Percentiles rank a stretch among this genome's conserved stretches.
Evolutionary conservation across 805 yeast species (phyloP).

Genomic region (Debaryomyces tyrocola): DNA sequence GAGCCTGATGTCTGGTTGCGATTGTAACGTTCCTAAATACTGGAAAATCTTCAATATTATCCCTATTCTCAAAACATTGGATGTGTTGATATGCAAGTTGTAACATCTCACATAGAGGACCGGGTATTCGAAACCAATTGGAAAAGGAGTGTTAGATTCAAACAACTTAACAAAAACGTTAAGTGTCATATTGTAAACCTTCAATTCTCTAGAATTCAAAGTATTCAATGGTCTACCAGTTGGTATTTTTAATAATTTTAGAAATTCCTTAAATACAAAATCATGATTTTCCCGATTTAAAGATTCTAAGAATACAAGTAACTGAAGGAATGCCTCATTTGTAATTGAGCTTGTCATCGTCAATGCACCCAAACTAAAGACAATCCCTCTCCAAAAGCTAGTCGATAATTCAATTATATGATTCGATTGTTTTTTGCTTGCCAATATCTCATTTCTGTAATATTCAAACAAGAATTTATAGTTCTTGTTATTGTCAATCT

Average conservation of each 20-base stretch:
- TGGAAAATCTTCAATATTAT: slow-evolving; percentile 46
- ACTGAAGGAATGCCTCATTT: slow-evolving; percentile 37
- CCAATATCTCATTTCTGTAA: slow-evolving; percentile 14
- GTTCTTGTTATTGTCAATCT: slow-evolving; percentile 9
- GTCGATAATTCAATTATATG: slow-evolving; percentile 12
- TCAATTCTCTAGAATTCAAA: slow-evolving; percentile 16
- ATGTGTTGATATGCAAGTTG: slow-evolving; percentile 56
- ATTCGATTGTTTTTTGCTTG: background rate
- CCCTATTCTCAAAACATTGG: slow-evolving; percentile 35
- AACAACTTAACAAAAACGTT: slow-evolving; percentile 37
- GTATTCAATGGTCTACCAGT: slow-evolving; percentile 7
- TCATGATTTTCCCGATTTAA: slow-evolving; percentile 15
- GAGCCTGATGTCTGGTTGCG: slow-evolving; percentile 8
- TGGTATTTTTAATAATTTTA: slow-evolving; percentile 18
- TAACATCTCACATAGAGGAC: slow-evolving; percentile 48
- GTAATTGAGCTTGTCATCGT: slow-evolving; percentile 50
- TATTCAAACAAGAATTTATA: slow-evolving; percentile 22
- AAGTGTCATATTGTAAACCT: slow-evolving; percentile 22
- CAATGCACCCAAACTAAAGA: slow-evolving; percentile 55
- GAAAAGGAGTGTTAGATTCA: slow-evolving; percentile 37
- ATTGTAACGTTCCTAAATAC: slow-evolving; percentile 20
- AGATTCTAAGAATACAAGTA: slow-evolving; percentile 31
- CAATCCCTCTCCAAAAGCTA: slow-evolving; percentile 57
- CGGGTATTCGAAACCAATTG: slow-evolving; percentile 24
- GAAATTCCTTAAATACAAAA: slow-evolving; percentile 12